phyloP scores from a whole-genome alignment of 2,329 filamentous ascomycete species.

The Sporothrix dimorphospora region DNA sequence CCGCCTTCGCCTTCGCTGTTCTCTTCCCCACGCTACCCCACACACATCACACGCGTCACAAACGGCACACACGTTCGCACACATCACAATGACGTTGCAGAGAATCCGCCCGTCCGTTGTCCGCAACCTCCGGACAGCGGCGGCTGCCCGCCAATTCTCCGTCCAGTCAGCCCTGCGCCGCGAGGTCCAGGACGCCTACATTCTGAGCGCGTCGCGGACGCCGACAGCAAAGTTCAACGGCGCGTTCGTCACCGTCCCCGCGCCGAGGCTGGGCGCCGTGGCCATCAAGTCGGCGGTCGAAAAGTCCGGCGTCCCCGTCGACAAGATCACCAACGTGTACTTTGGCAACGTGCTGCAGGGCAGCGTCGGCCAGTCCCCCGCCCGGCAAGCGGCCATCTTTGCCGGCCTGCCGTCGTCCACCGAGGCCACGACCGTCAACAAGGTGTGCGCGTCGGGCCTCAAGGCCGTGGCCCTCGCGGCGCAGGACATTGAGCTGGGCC shows the following conservation, averaged over 20 bases:
- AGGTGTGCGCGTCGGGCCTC: slow-evolving; percentile 93
- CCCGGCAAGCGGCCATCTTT: slow-evolving; percentile 86
- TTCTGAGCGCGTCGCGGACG: slow-evolving; percentile 85
- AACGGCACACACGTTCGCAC: too few relatives aligned
- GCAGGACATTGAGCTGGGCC: slow-evolving; percentile 90
- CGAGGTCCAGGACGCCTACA: slow-evolving; percentile 89
- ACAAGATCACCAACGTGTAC: slow-evolving; percentile 88
- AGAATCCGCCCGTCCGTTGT: slow-evolving; percentile 26
- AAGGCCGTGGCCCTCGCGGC: slow-evolving; percentile 91
- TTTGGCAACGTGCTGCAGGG: slow-evolving; percentile 95
- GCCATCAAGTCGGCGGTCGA: slow-evolving; percentile 90
- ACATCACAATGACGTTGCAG: slow-evolving; percentile 31
- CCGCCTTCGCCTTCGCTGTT: not conserved
- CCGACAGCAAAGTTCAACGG: slow-evolving; percentile 98
- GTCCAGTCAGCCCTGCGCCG: slow-evolving; percentile 36
- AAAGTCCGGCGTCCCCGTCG: slow-evolving; percentile 79
- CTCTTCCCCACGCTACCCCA: slow-evolving; percentile 10
- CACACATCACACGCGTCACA: slow-evolving; percentile 20
- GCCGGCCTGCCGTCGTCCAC: slow-evolving; percentile 79
- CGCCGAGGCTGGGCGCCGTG: slow-evolving; percentile 83
- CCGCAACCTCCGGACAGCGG: slow-evolving; percentile 39
- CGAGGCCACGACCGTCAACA: slow-evolving; percentile 94
- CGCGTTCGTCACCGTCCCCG: slow-evolving; percentile 78
- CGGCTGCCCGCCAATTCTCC: slow-evolving; percentile 51
- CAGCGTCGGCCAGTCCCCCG: slow-evolving; percentile 83